Conservation (phyloP, 2,329 filamentous ascomycete genomes). For the Xenosphaeropsis pyriputrescens region DNA sequence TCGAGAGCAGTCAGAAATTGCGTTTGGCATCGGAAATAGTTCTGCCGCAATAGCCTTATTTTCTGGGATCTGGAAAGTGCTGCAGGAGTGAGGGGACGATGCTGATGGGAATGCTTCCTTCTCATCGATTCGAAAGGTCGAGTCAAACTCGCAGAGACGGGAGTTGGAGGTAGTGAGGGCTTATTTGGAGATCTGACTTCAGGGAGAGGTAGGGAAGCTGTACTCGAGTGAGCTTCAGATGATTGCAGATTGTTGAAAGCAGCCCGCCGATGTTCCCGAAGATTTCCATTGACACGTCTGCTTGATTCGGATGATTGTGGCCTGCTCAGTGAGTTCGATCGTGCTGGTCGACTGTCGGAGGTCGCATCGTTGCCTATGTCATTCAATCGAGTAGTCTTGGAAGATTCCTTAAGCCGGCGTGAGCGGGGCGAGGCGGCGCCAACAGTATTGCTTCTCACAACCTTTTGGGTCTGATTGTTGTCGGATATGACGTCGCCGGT, state of each 20-base stretch:
- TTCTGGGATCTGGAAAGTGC: conserved; percentile 53
- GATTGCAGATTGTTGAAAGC: conserved; percentile 13
- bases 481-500: conserved; percentile 47
- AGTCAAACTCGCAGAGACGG: conserved; percentile 35
- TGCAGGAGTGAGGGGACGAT: conserved; percentile 41
- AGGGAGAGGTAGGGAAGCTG: conserved; percentile 51
- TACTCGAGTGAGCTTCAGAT: conserved; percentile 48
- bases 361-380: no score
- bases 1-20: conserved; percentile 70
- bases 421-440: conserved; percentile 29
- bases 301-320: conserved; percentile 10
- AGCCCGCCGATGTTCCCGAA: conserved; percentile 13
- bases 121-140: conserved; percentile 28
- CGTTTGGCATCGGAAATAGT: conserved; percentile 73
- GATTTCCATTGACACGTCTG: conserved; percentile 9
- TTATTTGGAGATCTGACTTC: conserved; percentile 37
- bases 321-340: conserved; percentile 11
- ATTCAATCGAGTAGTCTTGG: conserved; percentile 17
- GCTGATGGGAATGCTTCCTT: conserved; percentile 44
- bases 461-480: conserved; percentile 32
- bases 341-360: conserved; percentile 8
- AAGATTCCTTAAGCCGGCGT: conserved; percentile 24
- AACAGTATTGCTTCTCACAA: conserved; percentile 57
- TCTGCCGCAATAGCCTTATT: conserved; percentile 57
- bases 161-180: conserved; percentile 38